Evolutionary conservation across 805 yeast genomes (phyloP), one percentile per base, ranked within the genome.

Genomic region (Spencermartinsiella europaea): DNA sequence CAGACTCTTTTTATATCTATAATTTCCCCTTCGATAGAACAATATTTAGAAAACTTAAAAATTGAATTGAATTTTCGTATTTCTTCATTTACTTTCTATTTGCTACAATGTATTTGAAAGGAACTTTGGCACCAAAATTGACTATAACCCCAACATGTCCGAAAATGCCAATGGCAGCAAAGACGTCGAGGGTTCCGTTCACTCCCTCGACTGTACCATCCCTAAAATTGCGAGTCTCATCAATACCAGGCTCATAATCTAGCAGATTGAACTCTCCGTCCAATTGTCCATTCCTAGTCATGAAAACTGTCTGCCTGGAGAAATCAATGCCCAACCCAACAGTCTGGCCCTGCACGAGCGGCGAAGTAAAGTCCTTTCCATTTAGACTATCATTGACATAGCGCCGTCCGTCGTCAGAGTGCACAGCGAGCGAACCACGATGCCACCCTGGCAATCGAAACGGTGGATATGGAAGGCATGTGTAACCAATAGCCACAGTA

Each of bases 401-500:
- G 8, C 60, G 44, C 15, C 54, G 42, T 7, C 63, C 62, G 19
- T 58, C 63, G 34, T 59, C 63, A 3, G 59, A 53, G 33, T 59
- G 62, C 16, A 59, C 58, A 2, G 62, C 62, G 21, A 59, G 38
- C 15, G 61, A 55, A 5, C 57, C 61, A 19, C 63, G 46, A 27
- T 59, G 61, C 61, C 63, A 59, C 7, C 63, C 63, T 1, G 63
- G 62, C 22, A 59, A 49, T 27, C 63, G 27, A 40, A 54, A 55
- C 15, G 48, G 57, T 10, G 63, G 63, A 40, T 59, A 59, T 25
- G 63, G 63, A 44, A 52, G 45, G 19, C 58, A 53, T 7, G 50
- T 36, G 38, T 51, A 59, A 1, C 63, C 63, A 17, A 59, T 47
- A 4, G 61, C 62, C 16, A 59, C 31, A 8, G 54, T 44, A 3